These are phyloP conservation scores for Pezicula rhizophila DNA, from an alignment of 2,329 filamentous ascomycete genomes.

Conservation along the genomic window DNA sequence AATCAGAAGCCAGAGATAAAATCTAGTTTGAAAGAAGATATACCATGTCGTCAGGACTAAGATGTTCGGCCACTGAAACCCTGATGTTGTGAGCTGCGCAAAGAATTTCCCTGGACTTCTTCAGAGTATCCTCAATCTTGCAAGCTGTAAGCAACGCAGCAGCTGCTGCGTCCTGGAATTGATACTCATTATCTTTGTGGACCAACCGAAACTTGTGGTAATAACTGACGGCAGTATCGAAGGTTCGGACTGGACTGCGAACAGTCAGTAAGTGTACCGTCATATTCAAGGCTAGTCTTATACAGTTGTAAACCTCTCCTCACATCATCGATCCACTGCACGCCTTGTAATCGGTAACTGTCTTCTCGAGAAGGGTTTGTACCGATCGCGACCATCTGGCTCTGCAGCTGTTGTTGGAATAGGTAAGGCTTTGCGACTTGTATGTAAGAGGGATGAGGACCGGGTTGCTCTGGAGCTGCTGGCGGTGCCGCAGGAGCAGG, in stretches of 20 bases:
- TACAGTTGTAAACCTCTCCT: slow-evolving; percentile 74
- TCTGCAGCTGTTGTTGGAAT: slow-evolving; percentile 73
- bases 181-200: slow-evolving; percentile 81
- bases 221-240: slow-evolving; percentile 84
- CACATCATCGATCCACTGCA: slow-evolving; percentile 83
- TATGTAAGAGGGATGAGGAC: slow-evolving; percentile 28
- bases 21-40: slow-evolving; percentile 17
- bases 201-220: slow-evolving; percentile 90
- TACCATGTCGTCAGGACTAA: slow-evolving; percentile 78
- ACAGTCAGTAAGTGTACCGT: slow-evolving; percentile 1
- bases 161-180: slow-evolving; percentile 78
- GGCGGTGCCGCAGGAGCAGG: slow-evolving; percentile 3
- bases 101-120: slow-evolving; percentile 90
- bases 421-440: slow-evolving; percentile 60
- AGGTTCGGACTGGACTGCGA: slow-evolving; percentile 76
- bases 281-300: slow-evolving; percentile 27
- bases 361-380: slow-evolving; percentile 76
- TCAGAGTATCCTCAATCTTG: slow-evolving; percentile 96
- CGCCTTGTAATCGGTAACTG: slow-evolving; percentile 73
- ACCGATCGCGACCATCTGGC: slow-evolving; percentile 61
- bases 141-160: slow-evolving; percentile 88
- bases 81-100: slow-evolving; percentile 87
- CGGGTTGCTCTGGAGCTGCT: slow-evolving; percentile 8
- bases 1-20: not conserved
- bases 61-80: slow-evolving; percentile 50